Evolutionary conservation across 495 filamentous ascomycete species (phyloP).

Genomic region (Parmelia sp.): DNA sequence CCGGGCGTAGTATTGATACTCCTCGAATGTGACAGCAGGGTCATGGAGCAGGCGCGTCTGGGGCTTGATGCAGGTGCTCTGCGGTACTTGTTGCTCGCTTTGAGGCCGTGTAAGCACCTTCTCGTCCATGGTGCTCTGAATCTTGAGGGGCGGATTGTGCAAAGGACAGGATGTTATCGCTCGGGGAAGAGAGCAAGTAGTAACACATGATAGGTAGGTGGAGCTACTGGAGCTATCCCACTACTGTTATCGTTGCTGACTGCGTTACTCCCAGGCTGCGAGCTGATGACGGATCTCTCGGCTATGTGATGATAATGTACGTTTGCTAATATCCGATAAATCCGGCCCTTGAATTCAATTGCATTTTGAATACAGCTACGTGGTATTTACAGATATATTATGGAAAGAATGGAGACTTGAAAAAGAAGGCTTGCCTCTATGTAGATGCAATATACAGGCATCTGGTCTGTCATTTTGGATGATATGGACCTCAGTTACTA

Average conservation of each 20-base stretch:
- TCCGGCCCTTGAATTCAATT: no score
- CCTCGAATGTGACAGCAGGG: conserved; percentile 33
- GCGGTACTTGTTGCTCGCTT: not conserved
- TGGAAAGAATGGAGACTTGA: no score
- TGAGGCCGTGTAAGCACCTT: not conserved
- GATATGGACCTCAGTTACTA: no score
- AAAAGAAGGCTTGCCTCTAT: no score
- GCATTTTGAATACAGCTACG: no score
- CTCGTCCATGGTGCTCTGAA: conserved; percentile 1
- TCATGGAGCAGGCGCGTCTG: conserved; percentile 28
- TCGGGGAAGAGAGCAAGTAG: not conserved
- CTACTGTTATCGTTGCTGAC: not conserved
- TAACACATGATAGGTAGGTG: not conserved
- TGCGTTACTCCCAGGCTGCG: no score
- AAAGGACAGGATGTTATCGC: not conserved
- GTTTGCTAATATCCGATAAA: no score
- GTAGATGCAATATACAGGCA: no score
- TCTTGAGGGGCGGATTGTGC: not conserved
- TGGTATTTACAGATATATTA: no score
- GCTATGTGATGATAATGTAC: no score
- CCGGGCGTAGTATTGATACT: conserved; percentile 36
- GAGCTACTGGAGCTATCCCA: not conserved
- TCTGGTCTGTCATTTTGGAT: no score
- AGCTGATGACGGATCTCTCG: no score
- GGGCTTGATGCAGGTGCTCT: conserved; percentile 7